phyloP scores from a whole-genome alignment of 2,329 filamentous ascomycete genomes.

The Leptodontidium sp. region DNA sequence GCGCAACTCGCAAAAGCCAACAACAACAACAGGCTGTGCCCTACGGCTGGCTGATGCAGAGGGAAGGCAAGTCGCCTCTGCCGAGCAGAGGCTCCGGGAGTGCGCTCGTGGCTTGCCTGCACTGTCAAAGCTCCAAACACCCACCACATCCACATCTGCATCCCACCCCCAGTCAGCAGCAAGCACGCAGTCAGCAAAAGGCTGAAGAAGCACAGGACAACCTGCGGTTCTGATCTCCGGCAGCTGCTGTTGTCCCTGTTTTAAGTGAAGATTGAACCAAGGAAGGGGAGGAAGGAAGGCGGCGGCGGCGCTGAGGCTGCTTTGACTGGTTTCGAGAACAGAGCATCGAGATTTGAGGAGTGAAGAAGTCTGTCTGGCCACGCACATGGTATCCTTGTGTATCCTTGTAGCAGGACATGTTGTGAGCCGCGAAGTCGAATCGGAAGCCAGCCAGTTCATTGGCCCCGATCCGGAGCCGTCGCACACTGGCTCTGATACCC shows the following conservation, averaged over 20 bases:
- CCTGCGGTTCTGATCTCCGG: constrained; percentile 4
- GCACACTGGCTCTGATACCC: constrained; percentile 30
- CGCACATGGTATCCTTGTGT: constrained; percentile 41
- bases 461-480: constrained; percentile 33
- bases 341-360: constrained; percentile 14
- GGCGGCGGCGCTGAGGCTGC: constrained; percentile 1
- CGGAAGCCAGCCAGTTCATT: constrained; percentile 38
- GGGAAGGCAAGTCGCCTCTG: constrained; percentile 17
- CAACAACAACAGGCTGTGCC: constrained; percentile 10
- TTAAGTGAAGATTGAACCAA: background rate
- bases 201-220: constrained; percentile 11
- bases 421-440: constrained; percentile 43
- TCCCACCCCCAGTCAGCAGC: background rate
- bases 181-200: background rate
- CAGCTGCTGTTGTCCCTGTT: constrained; percentile 4
- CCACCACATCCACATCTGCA: no score
- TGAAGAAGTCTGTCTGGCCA: background rate
- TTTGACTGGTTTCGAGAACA: background rate
- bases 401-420: constrained; percentile 36
- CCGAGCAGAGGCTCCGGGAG: constrained; percentile 24
- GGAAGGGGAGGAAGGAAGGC: no score
- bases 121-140: constrained; percentile 3
- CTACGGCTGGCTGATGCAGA: constrained; percentile 24
- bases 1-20: constrained; percentile 15
- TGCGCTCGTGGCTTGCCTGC: background rate